Conservation (phyloP, 768 basidiomycete species). For the Pleurotus pulmonarius region DNA sequence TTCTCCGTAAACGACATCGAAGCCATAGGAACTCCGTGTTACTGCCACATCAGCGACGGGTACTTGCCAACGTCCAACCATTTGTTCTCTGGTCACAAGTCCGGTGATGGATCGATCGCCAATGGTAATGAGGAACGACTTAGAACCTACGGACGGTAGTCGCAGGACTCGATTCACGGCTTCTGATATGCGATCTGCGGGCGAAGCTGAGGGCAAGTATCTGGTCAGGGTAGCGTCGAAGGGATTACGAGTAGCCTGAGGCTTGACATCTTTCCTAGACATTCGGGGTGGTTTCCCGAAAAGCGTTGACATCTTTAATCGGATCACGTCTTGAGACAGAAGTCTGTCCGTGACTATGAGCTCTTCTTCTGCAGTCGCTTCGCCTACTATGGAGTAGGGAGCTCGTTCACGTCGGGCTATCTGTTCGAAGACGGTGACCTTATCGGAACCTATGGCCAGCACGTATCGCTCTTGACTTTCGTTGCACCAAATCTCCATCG, state of each 20-base stretch:
- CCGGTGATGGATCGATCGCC: constrained; percentile 95
- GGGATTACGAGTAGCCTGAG: constrained; percentile 30
- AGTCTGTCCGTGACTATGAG: constrained; percentile 89
- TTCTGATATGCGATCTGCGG: constrained; percentile 46
- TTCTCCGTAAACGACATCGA: constrained; percentile 79
- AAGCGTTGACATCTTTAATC: constrained; percentile 89
- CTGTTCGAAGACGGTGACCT: constrained; percentile 58
- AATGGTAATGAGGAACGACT: constrained; percentile 97
- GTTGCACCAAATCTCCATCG: constrained; percentile 99
- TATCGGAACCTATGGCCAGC: constrained; percentile 73
- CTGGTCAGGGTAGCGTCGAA: constrained; percentile 73
- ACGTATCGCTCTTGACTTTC: constrained; percentile 98
- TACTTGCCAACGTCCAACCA: constrained; percentile 99
- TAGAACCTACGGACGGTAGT: constrained; percentile 90
- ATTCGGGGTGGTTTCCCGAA: constrained; percentile 97
- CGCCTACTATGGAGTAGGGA: constrained; percentile 89
- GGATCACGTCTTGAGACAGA: constrained; percentile 74
- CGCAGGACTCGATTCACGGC: constrained; percentile 82
- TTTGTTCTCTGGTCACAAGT: constrained; percentile 93
- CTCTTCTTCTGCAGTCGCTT: constrained; percentile 76
- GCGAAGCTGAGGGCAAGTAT: constrained; percentile 51
- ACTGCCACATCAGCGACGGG: constrained; percentile 97
- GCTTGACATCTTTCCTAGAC: constrained; percentile 64
- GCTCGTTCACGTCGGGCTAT: constrained; percentile 89
- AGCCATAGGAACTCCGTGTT: constrained; percentile 92